Evolutionary conservation across 805 yeast genomes (phyloP).

Genomic region (Naumovozyma baii): DNA sequence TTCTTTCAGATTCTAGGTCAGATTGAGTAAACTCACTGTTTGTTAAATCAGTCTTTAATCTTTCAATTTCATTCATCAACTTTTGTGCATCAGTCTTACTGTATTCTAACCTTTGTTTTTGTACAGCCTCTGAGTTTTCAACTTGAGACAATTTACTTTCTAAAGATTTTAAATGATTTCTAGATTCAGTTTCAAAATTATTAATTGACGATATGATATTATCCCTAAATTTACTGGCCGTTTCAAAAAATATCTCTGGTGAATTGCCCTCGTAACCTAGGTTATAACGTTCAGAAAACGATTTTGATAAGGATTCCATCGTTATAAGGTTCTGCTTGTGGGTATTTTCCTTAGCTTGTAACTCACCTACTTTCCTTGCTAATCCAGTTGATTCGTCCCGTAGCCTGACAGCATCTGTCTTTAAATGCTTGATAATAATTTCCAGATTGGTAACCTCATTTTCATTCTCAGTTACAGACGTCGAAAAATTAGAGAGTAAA

Average conservation of each 20-base stretch:
- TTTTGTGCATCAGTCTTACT: constrained; percentile 37
- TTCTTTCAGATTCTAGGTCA: constrained; percentile 38
- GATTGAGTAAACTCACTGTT: constrained; percentile 36
- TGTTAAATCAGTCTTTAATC: constrained; percentile 33
- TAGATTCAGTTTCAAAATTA: background rate
- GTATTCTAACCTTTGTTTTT: constrained; percentile 33
- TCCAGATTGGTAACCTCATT: constrained; percentile 22
- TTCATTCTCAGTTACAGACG: constrained; percentile 23
- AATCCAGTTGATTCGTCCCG: constrained; percentile 32
- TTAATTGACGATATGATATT: background rate
- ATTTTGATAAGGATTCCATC: background rate
- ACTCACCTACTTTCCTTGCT: constrained; percentile 46
- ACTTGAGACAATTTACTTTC: constrained; percentile 11
- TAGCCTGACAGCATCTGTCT: constrained; percentile 14
- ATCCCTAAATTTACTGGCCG: background rate
- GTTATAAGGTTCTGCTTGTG: constrained; percentile 6
- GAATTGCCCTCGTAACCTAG: background rate
- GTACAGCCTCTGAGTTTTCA: constrained; percentile 21
- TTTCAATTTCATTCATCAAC: constrained; percentile 30
- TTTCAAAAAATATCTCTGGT: background rate
- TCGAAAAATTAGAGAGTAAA: constrained; percentile 36
- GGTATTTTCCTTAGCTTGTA: constrained; percentile 35
- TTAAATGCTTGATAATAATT: constrained; percentile 14
- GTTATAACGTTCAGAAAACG: background rate
- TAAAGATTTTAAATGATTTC: background rate